Conservation (phyloP, 108 stramenopile species). For the Fragilaria crotonensis region DNA sequence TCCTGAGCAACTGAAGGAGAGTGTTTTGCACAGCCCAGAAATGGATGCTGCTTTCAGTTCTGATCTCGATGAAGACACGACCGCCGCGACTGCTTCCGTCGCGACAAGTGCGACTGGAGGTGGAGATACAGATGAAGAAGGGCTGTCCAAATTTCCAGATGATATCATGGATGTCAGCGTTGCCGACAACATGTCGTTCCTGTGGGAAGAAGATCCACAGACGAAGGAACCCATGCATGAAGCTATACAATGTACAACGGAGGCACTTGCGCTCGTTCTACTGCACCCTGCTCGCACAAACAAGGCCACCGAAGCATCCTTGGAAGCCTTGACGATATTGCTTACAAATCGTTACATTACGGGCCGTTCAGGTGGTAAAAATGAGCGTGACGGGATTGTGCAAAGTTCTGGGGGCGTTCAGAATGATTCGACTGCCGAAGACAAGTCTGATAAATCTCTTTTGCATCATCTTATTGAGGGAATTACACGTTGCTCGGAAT, state of each 20-base stretch:
- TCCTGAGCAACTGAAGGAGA: not conserved
- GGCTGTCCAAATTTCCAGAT: conserved; percentile 2
- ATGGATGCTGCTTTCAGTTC: too few species aligned
- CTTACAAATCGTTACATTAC: conserved; percentile 50
- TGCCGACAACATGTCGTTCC: too few species aligned
- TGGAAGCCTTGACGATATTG: conserved; percentile 51
- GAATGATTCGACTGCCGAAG: not conserved
- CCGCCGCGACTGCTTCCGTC: conserved; percentile 5
- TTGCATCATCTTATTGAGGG: conserved; percentile 33
- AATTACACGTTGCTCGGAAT: conserved; percentile 27
- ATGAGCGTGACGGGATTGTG: conserved; percentile 16
- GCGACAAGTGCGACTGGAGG: not conserved
- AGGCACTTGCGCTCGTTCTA: conserved; percentile 29
- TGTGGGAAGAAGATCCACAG: conserved; percentile 22
- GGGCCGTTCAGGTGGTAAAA: conserved; percentile 63
- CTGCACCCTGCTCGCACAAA: conserved; percentile 34
- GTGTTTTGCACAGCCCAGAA: too few species aligned
- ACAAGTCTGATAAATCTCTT: conserved; percentile 12
- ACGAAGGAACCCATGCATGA: conserved; percentile 56
- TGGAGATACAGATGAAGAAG: conserved; percentile 8
- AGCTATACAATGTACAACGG: conserved; percentile 22
- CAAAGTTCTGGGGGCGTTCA: not conserved
- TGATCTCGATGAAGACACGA: too few species aligned
- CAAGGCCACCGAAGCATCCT: conserved; percentile 53
- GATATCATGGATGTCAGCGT: too few species aligned